These are phyloP conservation scores for Hevea brasiliensis DNA, from an alignment of 345 rosid genomes.

Conservation along the genomic window DNA sequence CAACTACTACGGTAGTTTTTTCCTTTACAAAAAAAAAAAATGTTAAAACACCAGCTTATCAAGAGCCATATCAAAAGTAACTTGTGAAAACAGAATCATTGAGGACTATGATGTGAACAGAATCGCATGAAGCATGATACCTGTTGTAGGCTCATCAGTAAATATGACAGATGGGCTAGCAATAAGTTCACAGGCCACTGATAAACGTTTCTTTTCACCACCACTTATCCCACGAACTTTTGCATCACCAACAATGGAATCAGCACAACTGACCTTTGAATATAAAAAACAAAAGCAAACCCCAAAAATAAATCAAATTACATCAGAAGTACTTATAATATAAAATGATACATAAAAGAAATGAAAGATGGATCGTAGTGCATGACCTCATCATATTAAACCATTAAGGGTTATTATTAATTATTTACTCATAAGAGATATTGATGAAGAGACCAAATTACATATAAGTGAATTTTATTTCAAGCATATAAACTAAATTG, in stretches of 20 bases:
- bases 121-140: conserved; percentile 37
- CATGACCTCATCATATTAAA: conserved; percentile 3
- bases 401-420: neutral
- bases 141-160: conserved; percentile 98
- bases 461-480: too few relatives aligned
- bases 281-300: conserved; percentile 27
- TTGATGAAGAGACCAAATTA: neutral
- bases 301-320: conserved; percentile 23
- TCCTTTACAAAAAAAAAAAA: too few relatives aligned
- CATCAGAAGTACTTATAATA: neutral
- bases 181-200: conserved; percentile 90
- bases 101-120: conserved; percentile 5
- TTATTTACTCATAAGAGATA: neutral
- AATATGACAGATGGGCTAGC: conserved; percentile 97
- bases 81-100: neutral
- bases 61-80: conserved; percentile 5
- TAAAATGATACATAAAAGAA: neutral
- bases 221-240: conserved; percentile 98
- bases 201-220: conserved; percentile 90
- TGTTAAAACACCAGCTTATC: too few relatives aligned
- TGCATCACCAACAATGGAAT: conserved; percentile 88
- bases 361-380: neutral
- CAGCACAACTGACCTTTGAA: conserved; percentile 85
- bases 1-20: too few relatives aligned
- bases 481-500: neutral